These are phyloP conservation scores for Calonectria pteridis DNA, from an alignment of 2,329 filamentous ascomycete species.

Conservation along the genomic window DNA sequence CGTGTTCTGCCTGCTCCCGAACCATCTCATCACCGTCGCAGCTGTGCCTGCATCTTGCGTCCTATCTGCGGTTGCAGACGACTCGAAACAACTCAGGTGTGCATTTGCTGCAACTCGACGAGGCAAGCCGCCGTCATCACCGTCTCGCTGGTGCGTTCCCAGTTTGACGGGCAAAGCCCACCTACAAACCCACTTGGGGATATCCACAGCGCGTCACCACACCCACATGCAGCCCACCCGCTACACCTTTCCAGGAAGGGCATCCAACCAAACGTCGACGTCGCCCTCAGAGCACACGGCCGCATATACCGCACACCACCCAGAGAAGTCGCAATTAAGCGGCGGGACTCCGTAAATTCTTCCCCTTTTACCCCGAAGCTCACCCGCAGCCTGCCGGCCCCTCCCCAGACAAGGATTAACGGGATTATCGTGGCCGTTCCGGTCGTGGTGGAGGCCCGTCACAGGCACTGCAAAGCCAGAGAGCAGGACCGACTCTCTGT, in stretches of 20 bases:
- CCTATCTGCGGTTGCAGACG: not conserved
- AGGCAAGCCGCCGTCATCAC: constrained; percentile 1
- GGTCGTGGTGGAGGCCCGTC: constrained; percentile 20
- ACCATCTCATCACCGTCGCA: constrained; percentile 10
- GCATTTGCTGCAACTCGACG: constrained; percentile 9
- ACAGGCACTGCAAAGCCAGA: constrained; percentile 5
- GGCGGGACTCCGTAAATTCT: constrained; percentile 5
- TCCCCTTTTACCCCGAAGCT: constrained; percentile 20
- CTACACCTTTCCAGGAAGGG: constrained; percentile 22
- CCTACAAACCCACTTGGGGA: not conserved
- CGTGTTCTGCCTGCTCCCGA: constrained; percentile 5
- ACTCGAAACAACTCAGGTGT: not conserved
- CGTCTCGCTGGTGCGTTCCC: constrained; percentile 12
- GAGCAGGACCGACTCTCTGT: constrained; percentile 28
- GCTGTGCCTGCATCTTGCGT: constrained; percentile 26
- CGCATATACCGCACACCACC: constrained; percentile 16
- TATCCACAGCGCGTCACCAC: constrained; percentile 12
- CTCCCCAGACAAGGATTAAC: constrained; percentile 15
- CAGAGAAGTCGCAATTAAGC: constrained; percentile 8
- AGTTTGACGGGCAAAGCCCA: constrained; percentile 11
- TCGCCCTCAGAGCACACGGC: constrained; percentile 11
- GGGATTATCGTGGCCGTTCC: constrained; percentile 27
- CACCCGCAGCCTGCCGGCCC: constrained; percentile 16
- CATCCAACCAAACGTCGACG: constrained; percentile 10
- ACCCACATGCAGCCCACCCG: constrained; percentile 3